Conservation (phyloP, 768 basidiomycete species). For the Tylopilus plumbeoviolaceoides region DNA sequence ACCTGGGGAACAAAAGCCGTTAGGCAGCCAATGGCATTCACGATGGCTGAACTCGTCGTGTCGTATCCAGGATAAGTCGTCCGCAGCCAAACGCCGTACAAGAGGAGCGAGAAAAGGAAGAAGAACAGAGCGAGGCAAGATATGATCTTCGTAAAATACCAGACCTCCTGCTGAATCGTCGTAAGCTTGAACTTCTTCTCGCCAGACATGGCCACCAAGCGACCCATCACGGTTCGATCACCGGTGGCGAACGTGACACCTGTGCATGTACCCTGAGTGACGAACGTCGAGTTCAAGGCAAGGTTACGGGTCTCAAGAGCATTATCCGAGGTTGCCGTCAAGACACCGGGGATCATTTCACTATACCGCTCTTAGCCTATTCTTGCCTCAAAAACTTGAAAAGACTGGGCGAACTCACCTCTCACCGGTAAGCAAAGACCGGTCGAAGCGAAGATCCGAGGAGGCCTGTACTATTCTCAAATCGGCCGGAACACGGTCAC, state of each 20-base stretch:
- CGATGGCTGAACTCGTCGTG: too few species aligned
- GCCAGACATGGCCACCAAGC: too few species aligned
- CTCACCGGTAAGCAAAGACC: slow-evolving; percentile 48
- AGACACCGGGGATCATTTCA: slow-evolving; percentile 40
- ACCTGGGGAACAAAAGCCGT: too few species aligned
- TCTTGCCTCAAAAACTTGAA: not conserved
- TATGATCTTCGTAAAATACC: too few species aligned
- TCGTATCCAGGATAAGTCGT: too few species aligned
- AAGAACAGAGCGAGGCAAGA: too few species aligned
- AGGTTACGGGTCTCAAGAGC: slow-evolving; percentile 44
- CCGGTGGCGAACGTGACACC: slow-evolving; percentile 41
- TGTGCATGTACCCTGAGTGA: slow-evolving; percentile 37
- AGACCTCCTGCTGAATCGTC: too few species aligned
- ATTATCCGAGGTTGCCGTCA: slow-evolving; percentile 44
- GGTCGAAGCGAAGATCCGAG: slow-evolving; percentile 47
- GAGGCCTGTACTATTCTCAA: slow-evolving; percentile 48
- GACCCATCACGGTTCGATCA: slow-evolving; percentile 30
- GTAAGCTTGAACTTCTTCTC: too few species aligned
- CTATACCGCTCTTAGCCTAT: slow-evolving; percentile 18
- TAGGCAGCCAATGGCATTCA: too few species aligned
- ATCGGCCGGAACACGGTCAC: slow-evolving; percentile 57
- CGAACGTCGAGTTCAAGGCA: slow-evolving; percentile 43
- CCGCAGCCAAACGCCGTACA: too few species aligned
- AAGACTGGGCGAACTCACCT: slow-evolving; percentile 21
- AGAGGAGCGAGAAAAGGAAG: too few species aligned